Conservation (phyloP, 1,139 yeast species). For the Hyphopichia burtonii region DNA sequence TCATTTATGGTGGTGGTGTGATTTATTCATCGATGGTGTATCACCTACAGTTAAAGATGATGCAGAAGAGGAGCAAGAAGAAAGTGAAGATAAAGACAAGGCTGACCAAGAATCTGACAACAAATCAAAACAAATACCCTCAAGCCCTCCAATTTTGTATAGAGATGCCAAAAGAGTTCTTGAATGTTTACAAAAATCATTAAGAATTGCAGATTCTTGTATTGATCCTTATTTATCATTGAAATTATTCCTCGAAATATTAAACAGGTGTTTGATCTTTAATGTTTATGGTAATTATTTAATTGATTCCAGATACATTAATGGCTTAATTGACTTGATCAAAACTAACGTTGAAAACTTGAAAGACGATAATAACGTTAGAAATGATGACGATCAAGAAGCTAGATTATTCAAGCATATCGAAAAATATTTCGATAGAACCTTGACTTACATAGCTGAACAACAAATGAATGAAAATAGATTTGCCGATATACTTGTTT, state of each 20-base stretch:
- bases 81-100: conserved; percentile 1
- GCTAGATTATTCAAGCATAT: conserved; percentile 32
- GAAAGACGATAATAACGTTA: conserved; percentile 24
- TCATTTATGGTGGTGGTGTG: conserved; percentile 93
- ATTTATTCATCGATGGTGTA: conserved; percentile 29
- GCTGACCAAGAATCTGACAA: not conserved
- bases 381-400: conserved; percentile 31
- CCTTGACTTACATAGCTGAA: conserved; percentile 61
- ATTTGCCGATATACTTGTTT: conserved; percentile 42
- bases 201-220: conserved; percentile 89
- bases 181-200: conserved; percentile 58
- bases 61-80: conserved; percentile 2
- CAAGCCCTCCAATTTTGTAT: conserved; percentile 14
- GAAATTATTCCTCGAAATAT: conserved; percentile 83
- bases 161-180: conserved; percentile 45
- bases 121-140: conserved; percentile 6
- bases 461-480: conserved; percentile 67
- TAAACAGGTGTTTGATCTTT: conserved; percentile 81
- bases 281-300: conserved; percentile 78
- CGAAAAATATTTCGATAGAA: conserved; percentile 54
- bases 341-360: conserved; percentile 69
- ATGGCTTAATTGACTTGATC: conserved; percentile 83
- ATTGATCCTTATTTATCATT: conserved; percentile 80
- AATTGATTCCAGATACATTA: conserved; percentile 72
- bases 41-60: conserved; percentile 21